phyloP scores from a whole-genome alignment of 2,329 filamentous ascomycete genomes.

The Ophiostoma sp. region DNA sequence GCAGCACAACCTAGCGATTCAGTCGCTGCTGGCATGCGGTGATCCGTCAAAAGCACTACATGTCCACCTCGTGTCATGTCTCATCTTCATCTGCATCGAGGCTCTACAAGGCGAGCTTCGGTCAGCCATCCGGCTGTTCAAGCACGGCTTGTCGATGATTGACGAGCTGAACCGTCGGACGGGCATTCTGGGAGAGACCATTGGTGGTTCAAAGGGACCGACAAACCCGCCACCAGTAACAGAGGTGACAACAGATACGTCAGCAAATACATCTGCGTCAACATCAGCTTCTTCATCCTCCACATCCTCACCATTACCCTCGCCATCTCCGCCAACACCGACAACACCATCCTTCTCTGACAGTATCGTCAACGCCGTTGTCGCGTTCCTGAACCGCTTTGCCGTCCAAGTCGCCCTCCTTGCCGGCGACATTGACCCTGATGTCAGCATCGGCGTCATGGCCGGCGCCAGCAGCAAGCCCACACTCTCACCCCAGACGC shows the following conservation, averaged over 20 bases:
- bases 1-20: slow-evolving; percentile 25
- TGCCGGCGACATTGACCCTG: slow-evolving; percentile 17
- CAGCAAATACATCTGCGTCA: neutral
- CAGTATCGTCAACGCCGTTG: slow-evolving; percentile 19
- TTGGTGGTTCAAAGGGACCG: neutral
- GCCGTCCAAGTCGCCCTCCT: slow-evolving; percentile 26
- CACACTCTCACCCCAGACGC: neutral
- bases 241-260: neutral
- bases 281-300: neutral
- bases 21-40: slow-evolving; percentile 8
- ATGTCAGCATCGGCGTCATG: neutral
- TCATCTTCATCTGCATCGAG: slow-evolving; percentile 28
- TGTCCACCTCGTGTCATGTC: slow-evolving; percentile 26
- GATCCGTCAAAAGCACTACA: slow-evolving; percentile 6
- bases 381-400: slow-evolving; percentile 25
- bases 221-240: neutral
- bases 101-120: slow-evolving; percentile 26
- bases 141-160: slow-evolving; percentile 24
- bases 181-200: neutral
- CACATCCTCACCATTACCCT: neutral
- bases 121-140: slow-evolving; percentile 26
- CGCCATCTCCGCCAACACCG: neutral
- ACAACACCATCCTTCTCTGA: neutral
- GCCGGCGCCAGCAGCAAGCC: neutral
- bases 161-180: slow-evolving; percentile 12